A percentile compares a stretch with the other conserved stretches of the same genome.
These are phyloP conservation scores for Micractinium sp. DNA, from an alignment of 139 green algal genomes.

Conservation along the genomic window DNA sequence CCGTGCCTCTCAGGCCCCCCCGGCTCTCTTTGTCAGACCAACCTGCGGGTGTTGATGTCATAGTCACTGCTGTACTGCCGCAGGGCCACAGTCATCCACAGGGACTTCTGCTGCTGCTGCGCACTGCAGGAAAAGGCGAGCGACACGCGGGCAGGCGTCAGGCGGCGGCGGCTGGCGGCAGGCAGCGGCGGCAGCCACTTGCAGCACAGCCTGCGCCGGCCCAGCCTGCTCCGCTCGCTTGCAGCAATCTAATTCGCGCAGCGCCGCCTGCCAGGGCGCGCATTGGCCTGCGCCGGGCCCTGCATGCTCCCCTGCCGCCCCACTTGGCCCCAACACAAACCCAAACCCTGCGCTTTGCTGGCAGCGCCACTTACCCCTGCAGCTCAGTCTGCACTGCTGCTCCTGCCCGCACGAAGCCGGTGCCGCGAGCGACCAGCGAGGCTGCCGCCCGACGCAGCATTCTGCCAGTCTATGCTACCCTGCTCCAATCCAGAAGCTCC, in stretches of 20 bases:
- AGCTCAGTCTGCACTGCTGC: slow-evolving; percentile 14
- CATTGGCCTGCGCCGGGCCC: not conserved
- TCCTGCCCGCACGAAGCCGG: slow-evolving; percentile 1
- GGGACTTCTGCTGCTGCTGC: slow-evolving; percentile 11
- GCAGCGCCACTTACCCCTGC: not conserved
- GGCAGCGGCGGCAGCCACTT: not conserved
- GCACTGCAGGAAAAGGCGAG: not conserved
- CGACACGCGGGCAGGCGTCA: not conserved
- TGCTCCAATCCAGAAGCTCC: not conserved
- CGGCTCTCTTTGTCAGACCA: no score
- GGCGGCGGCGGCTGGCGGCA: not conserved
- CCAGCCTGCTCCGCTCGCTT: not conserved
- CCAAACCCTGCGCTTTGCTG: not conserved
- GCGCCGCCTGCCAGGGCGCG: not conserved
- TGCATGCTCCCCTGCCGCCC: no score
- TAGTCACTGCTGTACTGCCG: slow-evolving; percentile 59
- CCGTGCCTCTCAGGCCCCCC: no score
- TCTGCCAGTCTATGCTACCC: not conserved
- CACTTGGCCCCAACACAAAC: not conserved
- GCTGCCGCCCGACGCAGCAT: slow-evolving; percentile 27
- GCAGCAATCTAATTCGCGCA: no score
- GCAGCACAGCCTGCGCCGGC: not conserved
- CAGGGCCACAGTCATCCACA: not conserved
- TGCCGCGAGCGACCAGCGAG: slow-evolving; percentile 3
- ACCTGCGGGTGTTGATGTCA: slow-evolving; percentile 87